Evolutionary conservation across 2,329 filamentous ascomycete species (phyloP), one percentile per base, ranked within the genome.

Genomic region (Juglanconis juglandina): DNA sequence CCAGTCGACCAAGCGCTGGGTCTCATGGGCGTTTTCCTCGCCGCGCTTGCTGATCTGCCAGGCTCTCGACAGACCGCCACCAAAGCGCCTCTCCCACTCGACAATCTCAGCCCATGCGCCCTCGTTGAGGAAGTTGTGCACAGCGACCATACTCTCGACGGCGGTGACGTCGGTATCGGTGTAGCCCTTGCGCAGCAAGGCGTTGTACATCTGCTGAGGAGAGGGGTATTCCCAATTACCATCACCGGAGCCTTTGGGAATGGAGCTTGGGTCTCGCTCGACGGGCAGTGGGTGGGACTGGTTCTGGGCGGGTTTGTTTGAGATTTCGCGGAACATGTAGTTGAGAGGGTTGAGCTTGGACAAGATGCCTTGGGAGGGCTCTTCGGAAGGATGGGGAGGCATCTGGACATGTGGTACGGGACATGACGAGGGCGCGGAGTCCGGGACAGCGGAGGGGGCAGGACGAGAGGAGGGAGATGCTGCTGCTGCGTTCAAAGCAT

Each of bases 171-270:
- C 93, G 0, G 95, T 98, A 72, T 98, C 93, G 0, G 90, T 92
- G 76, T 97, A 95, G 61, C 95, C 95, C 76, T 99, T 99, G 65
- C 95, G 89, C 63, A 98, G 79, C 77, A 99, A 89, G 7, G 95
- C 95, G 71, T 99, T 98, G 81, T 98, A 99, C 95, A 99, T 99
- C 76, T 99, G 95, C 78, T 99, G 95, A 0, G 95, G 94, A 0
- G 92, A 97, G 0, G 95, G 95, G 72, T 99, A 99, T 75, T 98
- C 95, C 95, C 95, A 99, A 69, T 91, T 96, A 51, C 87, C 85
- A 56, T 87, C 82, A 52, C 86, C 83, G 62, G 89, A 87, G 69
- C 90, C 91, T 67, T 90, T 90, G n/a, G 95, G 95, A 67, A 99
- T 99, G 1, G 93, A 92, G 1, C 91, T 96, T 35, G 84, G 78